phyloP scores from a whole-genome alignment of 176 grass and related monocot genomes.

The Carex parvula region DNA sequence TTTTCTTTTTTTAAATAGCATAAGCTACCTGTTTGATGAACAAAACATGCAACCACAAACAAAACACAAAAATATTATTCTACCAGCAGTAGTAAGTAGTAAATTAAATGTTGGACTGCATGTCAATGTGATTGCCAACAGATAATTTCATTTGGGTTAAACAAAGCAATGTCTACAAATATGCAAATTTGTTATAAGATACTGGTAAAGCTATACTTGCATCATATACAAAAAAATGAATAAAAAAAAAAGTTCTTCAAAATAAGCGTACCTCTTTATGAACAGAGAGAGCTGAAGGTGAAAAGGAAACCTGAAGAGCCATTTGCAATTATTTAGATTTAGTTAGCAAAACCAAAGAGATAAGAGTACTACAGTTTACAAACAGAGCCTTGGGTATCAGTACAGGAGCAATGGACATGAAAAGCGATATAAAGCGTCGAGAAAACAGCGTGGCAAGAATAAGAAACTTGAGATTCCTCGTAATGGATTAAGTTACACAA shows the following conservation, averaged over 20 bases:
- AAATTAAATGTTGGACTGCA: background rate
- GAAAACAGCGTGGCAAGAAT: slow-evolving; percentile 1
- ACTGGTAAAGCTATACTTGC: background rate
- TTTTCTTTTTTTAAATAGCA: too few relatives aligned
- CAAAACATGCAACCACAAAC: too few relatives aligned
- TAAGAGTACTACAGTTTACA: background rate
- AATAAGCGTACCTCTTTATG: slow-evolving; percentile 56
- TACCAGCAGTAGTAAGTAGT: background rate
- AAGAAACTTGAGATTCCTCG: background rate
- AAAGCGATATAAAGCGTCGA: background rate
- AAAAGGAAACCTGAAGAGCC: slow-evolving; percentile 77
- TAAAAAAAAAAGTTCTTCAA: background rate
- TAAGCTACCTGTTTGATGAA: too few relatives aligned
- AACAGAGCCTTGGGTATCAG: background rate
- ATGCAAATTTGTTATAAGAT: background rate
- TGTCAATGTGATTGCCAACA: too few relatives aligned
- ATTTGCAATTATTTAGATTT: slow-evolving; percentile 17
- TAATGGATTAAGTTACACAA: background rate
- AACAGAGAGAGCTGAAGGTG: slow-evolving; percentile 64
- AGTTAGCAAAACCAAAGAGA: background rate
- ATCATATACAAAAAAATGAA: background rate
- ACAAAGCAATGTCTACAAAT: too few relatives aligned
- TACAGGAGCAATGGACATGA: slow-evolving; percentile 1
- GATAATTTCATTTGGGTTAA: too few relatives aligned
- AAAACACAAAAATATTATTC: too few relatives aligned